phyloP scores from a whole-genome alignment of 306 rosid genomes.

The Dalbergia cultrata region DNA sequence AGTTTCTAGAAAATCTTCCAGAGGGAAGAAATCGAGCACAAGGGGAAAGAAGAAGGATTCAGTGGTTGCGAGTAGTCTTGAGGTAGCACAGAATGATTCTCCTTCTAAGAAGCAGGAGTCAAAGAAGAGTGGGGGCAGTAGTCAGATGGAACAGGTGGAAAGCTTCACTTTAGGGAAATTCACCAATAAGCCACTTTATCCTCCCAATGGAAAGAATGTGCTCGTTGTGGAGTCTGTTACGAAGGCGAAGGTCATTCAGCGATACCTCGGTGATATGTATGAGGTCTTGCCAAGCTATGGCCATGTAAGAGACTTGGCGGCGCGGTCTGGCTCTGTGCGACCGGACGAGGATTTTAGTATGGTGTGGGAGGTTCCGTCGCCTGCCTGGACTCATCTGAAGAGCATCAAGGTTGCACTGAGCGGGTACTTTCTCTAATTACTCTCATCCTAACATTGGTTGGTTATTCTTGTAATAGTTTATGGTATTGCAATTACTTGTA shows the following conservation, averaged over 20 bases:
- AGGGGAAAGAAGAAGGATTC: conserved; percentile 50
- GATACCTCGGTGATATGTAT: conserved; percentile 88
- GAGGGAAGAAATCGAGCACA: conserved; percentile 47
- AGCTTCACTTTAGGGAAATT: conserved; percentile 39
- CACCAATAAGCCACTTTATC: conserved; percentile 66
- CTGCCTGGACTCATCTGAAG: conserved; percentile 98
- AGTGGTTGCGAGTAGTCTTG: conserved; percentile 19
- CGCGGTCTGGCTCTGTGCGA: conserved; percentile 96
- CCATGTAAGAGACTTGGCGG: conserved; percentile 98
- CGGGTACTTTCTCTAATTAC: conserved; percentile 66
- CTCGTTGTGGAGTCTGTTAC: conserved; percentile 94
- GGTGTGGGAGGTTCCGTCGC: conserved; percentile 99
- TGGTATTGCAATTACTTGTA: neutral
- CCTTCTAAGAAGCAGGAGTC: conserved; percentile 52
- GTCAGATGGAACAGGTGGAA: conserved; percentile 51
- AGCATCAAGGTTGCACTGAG: conserved; percentile 86
- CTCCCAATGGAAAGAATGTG: conserved; percentile 82
- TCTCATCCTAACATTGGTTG: conserved; percentile 39
- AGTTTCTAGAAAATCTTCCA: conserved; percentile 53
- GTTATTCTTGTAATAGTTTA: neutral
- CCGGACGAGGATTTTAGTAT: conserved; percentile 97
- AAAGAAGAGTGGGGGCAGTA: conserved; percentile 57
- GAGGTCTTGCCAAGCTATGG: conserved; percentile 99
- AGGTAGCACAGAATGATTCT: conserved; percentile 51
- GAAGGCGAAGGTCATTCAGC: conserved; percentile 92